Evolutionary conservation across 1,139 yeast species (phyloP).

Genomic region (Hansenula sp.): DNA sequence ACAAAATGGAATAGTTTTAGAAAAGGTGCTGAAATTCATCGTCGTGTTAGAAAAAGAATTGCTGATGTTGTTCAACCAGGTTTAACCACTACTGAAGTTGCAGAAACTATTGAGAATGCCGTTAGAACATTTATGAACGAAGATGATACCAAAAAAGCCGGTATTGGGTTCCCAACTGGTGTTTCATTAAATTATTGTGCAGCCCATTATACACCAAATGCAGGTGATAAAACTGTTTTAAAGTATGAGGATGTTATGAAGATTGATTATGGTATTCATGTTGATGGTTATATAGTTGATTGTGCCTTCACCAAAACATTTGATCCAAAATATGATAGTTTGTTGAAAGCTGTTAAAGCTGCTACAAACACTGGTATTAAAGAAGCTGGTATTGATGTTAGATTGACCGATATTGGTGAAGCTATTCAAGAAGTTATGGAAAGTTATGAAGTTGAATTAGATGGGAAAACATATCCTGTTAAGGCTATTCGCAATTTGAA

Average conservation of each 20-base stretch:
- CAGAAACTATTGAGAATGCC: conserved; percentile 83
- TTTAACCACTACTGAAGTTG: conserved; percentile 86
- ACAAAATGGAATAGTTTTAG: conserved; percentile 82
- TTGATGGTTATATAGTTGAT: conserved; percentile 92
- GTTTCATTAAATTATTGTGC: conserved; percentile 91
- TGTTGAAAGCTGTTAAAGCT: conserved; percentile 79
- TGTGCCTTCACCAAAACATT: conserved; percentile 93
- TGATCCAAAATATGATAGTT: conserved; percentile 75
- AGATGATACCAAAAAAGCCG: conserved; percentile 49
- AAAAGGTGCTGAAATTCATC: conserved; percentile 93
- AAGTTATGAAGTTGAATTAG: conserved; percentile 85
- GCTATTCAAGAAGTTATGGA: conserved; percentile 98
- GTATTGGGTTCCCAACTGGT: conserved; percentile 98
- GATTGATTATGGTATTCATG: conserved; percentile 96
- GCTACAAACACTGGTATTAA: conserved; percentile 93
- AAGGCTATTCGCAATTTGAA: conserved; percentile 88
- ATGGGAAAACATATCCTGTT: conserved; percentile 82
- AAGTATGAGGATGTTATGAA: conserved; percentile 91
- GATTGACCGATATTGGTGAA: conserved; percentile 93
- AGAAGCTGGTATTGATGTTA: conserved; percentile 94
- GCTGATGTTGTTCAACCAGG: conserved; percentile 80
- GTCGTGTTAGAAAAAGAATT: conserved; percentile 83
- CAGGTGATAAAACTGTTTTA: conserved; percentile 83
- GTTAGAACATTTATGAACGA: conserved; percentile 73
- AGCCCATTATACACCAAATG: conserved; percentile 96